phyloP scores from a whole-genome alignment of 768 basidiomycete genomes.

The Suillus bovinus region DNA sequence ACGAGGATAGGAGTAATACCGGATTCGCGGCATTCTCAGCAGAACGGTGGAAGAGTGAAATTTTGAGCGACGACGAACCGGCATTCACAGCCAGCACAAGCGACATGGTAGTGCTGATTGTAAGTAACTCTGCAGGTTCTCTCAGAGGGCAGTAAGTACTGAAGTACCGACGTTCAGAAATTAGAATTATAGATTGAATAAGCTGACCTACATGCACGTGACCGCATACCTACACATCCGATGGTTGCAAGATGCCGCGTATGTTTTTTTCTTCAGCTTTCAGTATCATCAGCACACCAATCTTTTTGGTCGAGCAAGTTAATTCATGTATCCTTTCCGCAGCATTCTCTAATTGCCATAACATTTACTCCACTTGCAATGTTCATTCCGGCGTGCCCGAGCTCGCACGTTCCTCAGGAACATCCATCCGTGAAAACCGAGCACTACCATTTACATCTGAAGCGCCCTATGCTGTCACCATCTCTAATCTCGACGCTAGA shows the following conservation, averaged over 20 bases:
- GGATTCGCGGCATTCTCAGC: slow-evolving; percentile 33
- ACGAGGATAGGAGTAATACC: slow-evolving; percentile 49
- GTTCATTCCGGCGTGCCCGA: slow-evolving; percentile 36
- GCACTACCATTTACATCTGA: neutral
- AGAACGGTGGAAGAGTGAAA: slow-evolving; percentile 57
- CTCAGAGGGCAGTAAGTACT: too few relatives aligned
- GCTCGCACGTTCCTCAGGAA: slow-evolving; percentile 39
- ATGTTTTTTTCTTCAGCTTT: neutral
- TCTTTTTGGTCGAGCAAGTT: neutral
- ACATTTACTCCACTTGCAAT: slow-evolving; percentile 18
- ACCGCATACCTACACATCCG: too few relatives aligned
- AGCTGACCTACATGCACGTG: slow-evolving; percentile 2
- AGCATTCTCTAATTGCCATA: slow-evolving; percentile 4
- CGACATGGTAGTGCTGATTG: slow-evolving; percentile 17
- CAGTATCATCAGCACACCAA: neutral
- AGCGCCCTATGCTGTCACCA: neutral
- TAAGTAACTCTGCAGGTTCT: neutral
- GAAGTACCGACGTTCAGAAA: neutral
- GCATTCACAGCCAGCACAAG: slow-evolving; percentile 75
- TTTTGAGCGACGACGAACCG: slow-evolving; percentile 86
- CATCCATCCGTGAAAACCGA: slow-evolving; percentile 38
- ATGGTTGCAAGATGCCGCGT: neutral
- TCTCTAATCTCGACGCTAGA: neutral
- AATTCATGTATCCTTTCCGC: neutral
- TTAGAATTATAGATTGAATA: too few relatives aligned